Evolutionary conservation across 805 yeast genomes (phyloP).

Genomic region (Yamadazyma olivae): DNA sequence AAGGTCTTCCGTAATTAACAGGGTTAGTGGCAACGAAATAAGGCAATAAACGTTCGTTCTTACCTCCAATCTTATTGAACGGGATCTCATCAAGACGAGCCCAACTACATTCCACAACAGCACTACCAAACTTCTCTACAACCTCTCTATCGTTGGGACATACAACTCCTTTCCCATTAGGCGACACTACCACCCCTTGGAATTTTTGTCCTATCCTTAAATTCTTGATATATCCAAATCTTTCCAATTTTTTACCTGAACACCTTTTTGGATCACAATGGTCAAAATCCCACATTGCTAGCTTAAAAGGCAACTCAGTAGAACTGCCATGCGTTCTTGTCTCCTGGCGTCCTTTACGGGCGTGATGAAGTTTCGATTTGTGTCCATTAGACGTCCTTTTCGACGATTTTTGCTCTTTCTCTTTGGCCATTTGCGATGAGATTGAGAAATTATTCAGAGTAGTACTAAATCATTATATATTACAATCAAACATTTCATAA

Average conservation of each 20-base stretch:
- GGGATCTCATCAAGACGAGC: constrained; percentile 98
- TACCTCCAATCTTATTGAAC: constrained; percentile 87
- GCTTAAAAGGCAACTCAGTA: constrained; percentile 55
- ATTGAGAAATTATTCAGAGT: no score
- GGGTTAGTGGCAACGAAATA: constrained; percentile 95
- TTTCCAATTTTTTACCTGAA: constrained; percentile 89
- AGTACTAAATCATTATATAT: background rate
- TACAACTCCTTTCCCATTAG: constrained; percentile 86
- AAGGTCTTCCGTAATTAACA: constrained; percentile 94
- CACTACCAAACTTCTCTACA: constrained; percentile 83
- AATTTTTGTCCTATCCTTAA: constrained; percentile 92
- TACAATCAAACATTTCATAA: background rate
- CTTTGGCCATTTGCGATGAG: background rate
- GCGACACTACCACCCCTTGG: constrained; percentile 86
- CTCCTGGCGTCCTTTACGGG: constrained; percentile 35
- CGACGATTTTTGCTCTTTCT: constrained; percentile 51
- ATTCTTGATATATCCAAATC: constrained; percentile 77
- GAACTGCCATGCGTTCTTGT: constrained; percentile 35
- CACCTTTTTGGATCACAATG: constrained; percentile 99
- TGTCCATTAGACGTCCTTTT: constrained; percentile 47
- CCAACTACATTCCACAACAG: constrained; percentile 99
- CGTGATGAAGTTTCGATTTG: constrained; percentile 49
- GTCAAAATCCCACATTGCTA: constrained; percentile 99
- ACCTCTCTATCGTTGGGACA: constrained; percentile 81
- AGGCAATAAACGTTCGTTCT: constrained; percentile 81